phyloP scores from a whole-genome alignment of 805 yeast species.

The Zygosaccharomyces gambellarensis region DNA sequence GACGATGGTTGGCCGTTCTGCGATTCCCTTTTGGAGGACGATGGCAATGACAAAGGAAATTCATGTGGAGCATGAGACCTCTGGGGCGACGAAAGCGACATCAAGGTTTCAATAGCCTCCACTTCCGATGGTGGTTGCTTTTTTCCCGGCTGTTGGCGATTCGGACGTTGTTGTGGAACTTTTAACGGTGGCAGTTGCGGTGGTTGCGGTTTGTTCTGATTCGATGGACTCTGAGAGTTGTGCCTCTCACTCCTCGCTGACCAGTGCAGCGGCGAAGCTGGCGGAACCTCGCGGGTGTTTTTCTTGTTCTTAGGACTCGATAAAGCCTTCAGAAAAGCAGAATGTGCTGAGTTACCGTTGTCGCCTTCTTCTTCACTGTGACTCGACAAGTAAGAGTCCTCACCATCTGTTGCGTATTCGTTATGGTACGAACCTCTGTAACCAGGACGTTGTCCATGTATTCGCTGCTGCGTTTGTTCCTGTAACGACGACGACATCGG shows the following conservation, averaged over 20 bases:
- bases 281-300: slow-evolving; percentile 7
- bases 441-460: slow-evolving; percentile 5
- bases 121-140: slow-evolving; percentile 33
- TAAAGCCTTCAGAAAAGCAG: slow-evolving; percentile 39
- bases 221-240: not conserved
- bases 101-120: slow-evolving; percentile 40
- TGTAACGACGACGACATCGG: not conserved
- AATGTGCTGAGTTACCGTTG: slow-evolving; percentile 37
- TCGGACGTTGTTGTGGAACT: not conserved
- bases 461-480: slow-evolving; percentile 8
- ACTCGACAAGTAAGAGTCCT: slow-evolving; percentile 10
- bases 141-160: not conserved
- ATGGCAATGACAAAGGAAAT: not conserved
- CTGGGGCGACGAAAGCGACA: slow-evolving; percentile 39
- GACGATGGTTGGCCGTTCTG: slow-evolving; percentile 10
- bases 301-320: slow-evolving; percentile 32
- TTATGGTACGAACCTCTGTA: slow-evolving; percentile 12
- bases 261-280: slow-evolving; percentile 15
- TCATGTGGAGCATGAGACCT: slow-evolving; percentile 19
- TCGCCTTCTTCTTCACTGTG: slow-evolving; percentile 20
- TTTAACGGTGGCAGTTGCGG: slow-evolving; percentile 8
- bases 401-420: slow-evolving; percentile 14
- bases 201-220: not conserved
- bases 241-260: slow-evolving; percentile 5
- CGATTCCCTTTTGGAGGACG: not conserved